A percentile compares a stretch with the other conserved stretches of the same genome.
Evolutionary conservation across 2,329 filamentous ascomycete genomes (phyloP).

Genomic region (Pseudocercospora pini-densiflorae): DNA sequence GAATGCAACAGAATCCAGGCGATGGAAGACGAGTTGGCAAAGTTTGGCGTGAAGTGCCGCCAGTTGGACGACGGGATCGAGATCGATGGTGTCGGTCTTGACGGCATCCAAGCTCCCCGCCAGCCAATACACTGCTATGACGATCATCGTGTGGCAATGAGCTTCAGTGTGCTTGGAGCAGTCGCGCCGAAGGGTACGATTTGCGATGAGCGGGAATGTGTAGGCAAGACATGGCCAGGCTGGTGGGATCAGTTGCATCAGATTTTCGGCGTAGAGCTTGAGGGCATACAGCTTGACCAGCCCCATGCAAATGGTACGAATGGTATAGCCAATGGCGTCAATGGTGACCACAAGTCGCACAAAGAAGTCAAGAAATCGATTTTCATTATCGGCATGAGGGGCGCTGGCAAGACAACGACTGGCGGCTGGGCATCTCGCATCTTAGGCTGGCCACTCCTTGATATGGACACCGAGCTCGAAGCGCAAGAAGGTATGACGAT

Average conservation of each 20-base stretch:
- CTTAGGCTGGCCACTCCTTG: slow-evolving; percentile 77
- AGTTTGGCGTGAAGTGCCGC: slow-evolving; percentile 84
- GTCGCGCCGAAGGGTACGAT: slow-evolving; percentile 72
- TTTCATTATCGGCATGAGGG: slow-evolving; percentile 96
- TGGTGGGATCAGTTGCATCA: slow-evolving; percentile 93
- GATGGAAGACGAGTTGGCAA: slow-evolving; percentile 92
- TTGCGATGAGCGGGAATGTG: slow-evolving; percentile 88
- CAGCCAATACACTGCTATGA: slow-evolving; percentile 88
- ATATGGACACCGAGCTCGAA: slow-evolving; percentile 89
- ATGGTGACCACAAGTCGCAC: slow-evolving; percentile 33
- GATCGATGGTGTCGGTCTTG: slow-evolving; percentile 61
- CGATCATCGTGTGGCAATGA: slow-evolving; percentile 98
- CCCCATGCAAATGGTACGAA: slow-evolving; percentile 37
- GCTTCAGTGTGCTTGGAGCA: slow-evolving; percentile 86
- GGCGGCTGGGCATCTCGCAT: slow-evolving; percentile 82
- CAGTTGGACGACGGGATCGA: slow-evolving; percentile 96
- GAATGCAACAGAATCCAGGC: slow-evolving; percentile 96
- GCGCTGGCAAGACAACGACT: slow-evolving; percentile 93
- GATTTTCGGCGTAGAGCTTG: slow-evolving; percentile 75
- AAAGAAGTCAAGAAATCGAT: slow-evolving; percentile 66
- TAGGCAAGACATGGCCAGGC: slow-evolving; percentile 97
- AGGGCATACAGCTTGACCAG: slow-evolving; percentile 67
- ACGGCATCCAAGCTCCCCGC: slow-evolving; percentile 58
- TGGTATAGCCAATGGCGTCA: slow-evolving; percentile 44
- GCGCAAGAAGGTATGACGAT: slow-evolving; percentile 73